Percentiles rank a stretch among this genome's conserved stretches.
phyloP scores from a whole-genome alignment of 2,329 filamentous ascomycete species.

The Monosporascus sp. region DNA sequence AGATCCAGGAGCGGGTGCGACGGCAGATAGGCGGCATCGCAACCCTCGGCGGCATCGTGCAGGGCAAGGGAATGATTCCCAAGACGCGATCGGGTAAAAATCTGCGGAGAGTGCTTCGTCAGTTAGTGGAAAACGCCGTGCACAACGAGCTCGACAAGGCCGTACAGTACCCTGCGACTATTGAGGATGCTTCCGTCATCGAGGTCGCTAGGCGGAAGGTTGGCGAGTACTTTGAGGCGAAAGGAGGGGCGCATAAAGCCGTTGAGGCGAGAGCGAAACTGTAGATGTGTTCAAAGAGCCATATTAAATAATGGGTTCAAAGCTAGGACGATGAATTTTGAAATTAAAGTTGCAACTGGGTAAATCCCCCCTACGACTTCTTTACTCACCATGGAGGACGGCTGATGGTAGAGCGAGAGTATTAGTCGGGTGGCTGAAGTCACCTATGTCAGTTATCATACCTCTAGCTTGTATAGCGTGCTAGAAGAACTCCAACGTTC shows the following conservation, averaged over 20 bases:
- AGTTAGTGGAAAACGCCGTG: constrained; percentile 77
- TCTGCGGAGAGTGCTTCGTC: constrained; percentile 71
- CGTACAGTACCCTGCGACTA: constrained; percentile 73
- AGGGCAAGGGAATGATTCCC: constrained; percentile 80
- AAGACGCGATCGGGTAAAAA: constrained; percentile 93
- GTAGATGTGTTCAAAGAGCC: constrained; percentile 18
- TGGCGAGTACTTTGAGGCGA: constrained; percentile 65
- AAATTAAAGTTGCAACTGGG: no score
- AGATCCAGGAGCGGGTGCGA: constrained; percentile 69
- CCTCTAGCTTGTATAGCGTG: no score
- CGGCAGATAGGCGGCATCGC: constrained; percentile 84
- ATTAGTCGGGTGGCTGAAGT: no score
- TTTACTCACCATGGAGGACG: no score
- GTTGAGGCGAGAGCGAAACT: constrained; percentile 47
- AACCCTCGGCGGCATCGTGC: constrained; percentile 76
- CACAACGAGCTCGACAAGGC: constrained; percentile 66
- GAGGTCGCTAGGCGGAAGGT: constrained; percentile 67
- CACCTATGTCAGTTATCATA: no score
- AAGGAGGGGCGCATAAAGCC: constrained; percentile 34
- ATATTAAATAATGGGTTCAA: no score
- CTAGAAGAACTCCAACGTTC: no score
- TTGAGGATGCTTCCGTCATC: constrained; percentile 74
- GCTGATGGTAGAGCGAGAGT: no score
- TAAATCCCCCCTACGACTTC: no score
- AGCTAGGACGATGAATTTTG: no score